Conservation (phyloP, 106 monocot species). For the Dendrobium nobile region DNA sequence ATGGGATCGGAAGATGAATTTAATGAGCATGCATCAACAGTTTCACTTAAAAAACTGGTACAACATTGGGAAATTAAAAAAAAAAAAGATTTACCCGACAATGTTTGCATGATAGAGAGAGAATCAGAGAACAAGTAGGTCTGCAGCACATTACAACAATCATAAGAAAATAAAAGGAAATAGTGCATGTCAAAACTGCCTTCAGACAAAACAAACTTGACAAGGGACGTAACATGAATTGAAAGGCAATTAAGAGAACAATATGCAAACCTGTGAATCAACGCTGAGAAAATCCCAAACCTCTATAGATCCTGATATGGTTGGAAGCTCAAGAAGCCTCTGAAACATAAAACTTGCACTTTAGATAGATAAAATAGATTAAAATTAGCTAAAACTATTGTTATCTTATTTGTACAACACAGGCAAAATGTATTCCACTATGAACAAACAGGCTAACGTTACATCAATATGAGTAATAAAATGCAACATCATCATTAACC, state of each 20-base stretch:
- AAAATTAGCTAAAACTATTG: neutral
- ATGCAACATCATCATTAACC: too few relatives aligned
- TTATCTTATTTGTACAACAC: neutral
- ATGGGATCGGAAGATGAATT: neutral
- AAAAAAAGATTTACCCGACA: slow-evolving; percentile 53
- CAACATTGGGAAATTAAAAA: slow-evolving; percentile 1
- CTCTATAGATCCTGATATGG: slow-evolving; percentile 81
- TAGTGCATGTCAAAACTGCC: neutral
- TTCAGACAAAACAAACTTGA: neutral
- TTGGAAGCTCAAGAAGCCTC: slow-evolving; percentile 91
- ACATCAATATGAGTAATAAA: too few relatives aligned
- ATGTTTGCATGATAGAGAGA: slow-evolving; percentile 78
- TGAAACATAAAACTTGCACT: slow-evolving; percentile 27
- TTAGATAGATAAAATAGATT: neutral
- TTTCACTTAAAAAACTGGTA: neutral
- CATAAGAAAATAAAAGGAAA: neutral
- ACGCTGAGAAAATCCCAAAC: slow-evolving; percentile 99
- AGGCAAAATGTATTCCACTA: neutral
- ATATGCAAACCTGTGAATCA: slow-evolving; percentile 84
- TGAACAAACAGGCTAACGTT: neutral
- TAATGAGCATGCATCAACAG: slow-evolving; percentile 2
- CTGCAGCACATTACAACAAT: slow-evolving; percentile 46
- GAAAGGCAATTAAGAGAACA: neutral
- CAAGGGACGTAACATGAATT: neutral
- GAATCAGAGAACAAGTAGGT: slow-evolving; percentile 87